These are phyloP conservation scores for Takakia lepidozioides DNA, from an alignment of 225 moss, liverwort and hornwort genomes.

Conservation along the genomic window DNA sequence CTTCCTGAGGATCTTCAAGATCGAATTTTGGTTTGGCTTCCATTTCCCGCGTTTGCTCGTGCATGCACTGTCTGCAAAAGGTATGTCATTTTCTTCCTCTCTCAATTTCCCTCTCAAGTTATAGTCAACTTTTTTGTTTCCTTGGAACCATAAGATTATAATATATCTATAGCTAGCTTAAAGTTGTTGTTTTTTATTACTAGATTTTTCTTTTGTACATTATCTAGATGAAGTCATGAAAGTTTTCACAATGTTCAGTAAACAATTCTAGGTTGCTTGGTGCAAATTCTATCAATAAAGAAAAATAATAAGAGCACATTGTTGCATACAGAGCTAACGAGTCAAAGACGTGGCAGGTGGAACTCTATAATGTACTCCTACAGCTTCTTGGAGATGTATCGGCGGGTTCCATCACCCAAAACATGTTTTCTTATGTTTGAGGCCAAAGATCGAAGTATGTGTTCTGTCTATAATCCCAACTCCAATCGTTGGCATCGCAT, in stretches of 20 bases:
- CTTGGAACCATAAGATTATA: no score
- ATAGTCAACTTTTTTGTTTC: no score
- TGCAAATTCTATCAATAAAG: no score
- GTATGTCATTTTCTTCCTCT: slow-evolving; percentile 9
- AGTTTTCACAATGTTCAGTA: no score
- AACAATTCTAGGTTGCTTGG: no score
- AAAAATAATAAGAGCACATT: no score
- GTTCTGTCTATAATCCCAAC: slow-evolving; percentile 77
- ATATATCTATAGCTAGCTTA: no score
- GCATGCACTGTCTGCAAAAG: slow-evolving; percentile 84
- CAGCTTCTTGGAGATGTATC: slow-evolving; percentile 94
- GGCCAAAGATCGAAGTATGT: slow-evolving; percentile 98
- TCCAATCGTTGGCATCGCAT: slow-evolving; percentile 94
- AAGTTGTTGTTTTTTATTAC: no score
- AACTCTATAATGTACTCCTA: slow-evolving; percentile 98
- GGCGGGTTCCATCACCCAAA: slow-evolving; percentile 70
- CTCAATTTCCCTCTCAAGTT: no score
- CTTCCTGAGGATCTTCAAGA: slow-evolving; percentile 93
- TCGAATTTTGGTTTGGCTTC: slow-evolving; percentile 88
- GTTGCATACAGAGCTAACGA: no score
- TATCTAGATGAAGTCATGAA: no score
- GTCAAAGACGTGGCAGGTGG: slow-evolving; percentile 32
- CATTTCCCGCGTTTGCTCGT: slow-evolving; percentile 83
- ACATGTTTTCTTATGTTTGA: slow-evolving; percentile 98
- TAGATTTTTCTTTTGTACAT: no score